These are phyloP conservation scores for Pythium aquatile DNA, from an alignment of 352 stramenopile species.

Conservation along the genomic window DNA sequence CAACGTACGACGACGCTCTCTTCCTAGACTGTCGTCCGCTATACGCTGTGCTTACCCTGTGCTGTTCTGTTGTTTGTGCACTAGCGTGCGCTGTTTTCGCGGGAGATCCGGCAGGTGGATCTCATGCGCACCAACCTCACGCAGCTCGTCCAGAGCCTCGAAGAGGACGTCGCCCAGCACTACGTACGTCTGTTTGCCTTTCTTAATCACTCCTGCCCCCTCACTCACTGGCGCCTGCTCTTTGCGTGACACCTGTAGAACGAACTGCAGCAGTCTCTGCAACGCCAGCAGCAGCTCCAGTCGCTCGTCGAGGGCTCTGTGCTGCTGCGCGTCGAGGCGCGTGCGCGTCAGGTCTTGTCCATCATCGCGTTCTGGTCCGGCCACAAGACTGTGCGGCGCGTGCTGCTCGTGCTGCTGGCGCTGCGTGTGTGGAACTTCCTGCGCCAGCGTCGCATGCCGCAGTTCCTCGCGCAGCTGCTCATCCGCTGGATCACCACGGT, in stretches of 20 bases:
- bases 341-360: slow-evolving; percentile 31
- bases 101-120: slow-evolving; percentile 54
- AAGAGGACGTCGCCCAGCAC: slow-evolving; percentile 60
- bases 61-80: not conserved
- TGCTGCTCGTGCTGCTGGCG: slow-evolving; percentile 47
- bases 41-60: not conserved
- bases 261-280: slow-evolving; percentile 46
- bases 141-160: slow-evolving; percentile 52
- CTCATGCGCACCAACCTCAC: slow-evolving; percentile 51
- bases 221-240: not conserved
- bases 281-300: slow-evolving; percentile 42
- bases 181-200: slow-evolving; percentile 29
- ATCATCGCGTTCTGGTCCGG: slow-evolving; percentile 47
- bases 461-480: slow-evolving; percentile 56
- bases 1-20: slow-evolving; percentile 30
- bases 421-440: slow-evolving; percentile 57
- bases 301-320: slow-evolving; percentile 40
- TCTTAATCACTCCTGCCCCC: not conserved
- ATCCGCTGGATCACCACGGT: slow-evolving; percentile 58
- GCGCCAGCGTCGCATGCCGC: slow-evolving; percentile 45
- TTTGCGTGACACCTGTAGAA: slow-evolving; percentile 24
- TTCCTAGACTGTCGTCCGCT: not conserved
- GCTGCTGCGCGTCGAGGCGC: slow-evolving; percentile 41
- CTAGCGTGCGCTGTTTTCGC: slow-evolving; percentile 46
- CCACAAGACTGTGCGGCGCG: slow-evolving; percentile 47